Base-by-base conservation (phyloP, 139 green algal genomes). In the Raphidocelis subcapitata region DNA sequence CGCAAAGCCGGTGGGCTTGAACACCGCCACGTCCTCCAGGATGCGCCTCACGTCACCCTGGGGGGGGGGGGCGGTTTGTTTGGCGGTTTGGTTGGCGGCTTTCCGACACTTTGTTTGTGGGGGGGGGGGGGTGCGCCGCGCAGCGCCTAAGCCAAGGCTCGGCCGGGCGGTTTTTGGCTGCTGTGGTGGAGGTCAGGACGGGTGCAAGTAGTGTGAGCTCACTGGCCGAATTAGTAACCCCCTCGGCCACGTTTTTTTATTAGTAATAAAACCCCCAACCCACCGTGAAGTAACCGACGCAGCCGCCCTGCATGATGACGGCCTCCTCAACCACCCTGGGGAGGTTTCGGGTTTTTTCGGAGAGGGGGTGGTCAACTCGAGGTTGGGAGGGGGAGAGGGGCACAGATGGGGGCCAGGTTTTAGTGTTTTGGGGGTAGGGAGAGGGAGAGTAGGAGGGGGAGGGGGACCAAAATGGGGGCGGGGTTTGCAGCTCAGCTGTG, bases 1-100 rank as follows among this genome's bases (percentile, higher is more conserved):
- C 51, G 85, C 70, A 78, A 99, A 98, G 3, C 97, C 62, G 29
- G 95, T 97, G 41, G 95, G 95, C 67, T 89, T 86, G 8, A 93
- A 76, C 31, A 82, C 82, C 12, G 24, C 76, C 32, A 92, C 82
- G 76, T 98, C 93, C 4, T 94, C 88, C 66, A 94, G 71, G 18
- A 98, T 78, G n/a, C 36, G 49, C 1, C 60, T 44, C 32, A 47
- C 61, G 44, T 76, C 69, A 26, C 69, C 57, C 20, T n/a, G n/a
- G n/a, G 57, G n/a, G 15, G 46, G 14, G 46, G 46, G 14, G 46
- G 46, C 46, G 14, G 15, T 54, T 12, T 54, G 46, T 12, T 54
- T 54, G 46, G 15, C 15, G 15, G 14, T 54, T 12, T 54, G 12
- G 46, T 12, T 15, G 46, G 46, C 46, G 46, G 46, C 46, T 54